Evolutionary conservation across 257 asterid species (phyloP), one percentile per base, ranked within the genome.

Genomic region (Plantago elongata): DNA sequence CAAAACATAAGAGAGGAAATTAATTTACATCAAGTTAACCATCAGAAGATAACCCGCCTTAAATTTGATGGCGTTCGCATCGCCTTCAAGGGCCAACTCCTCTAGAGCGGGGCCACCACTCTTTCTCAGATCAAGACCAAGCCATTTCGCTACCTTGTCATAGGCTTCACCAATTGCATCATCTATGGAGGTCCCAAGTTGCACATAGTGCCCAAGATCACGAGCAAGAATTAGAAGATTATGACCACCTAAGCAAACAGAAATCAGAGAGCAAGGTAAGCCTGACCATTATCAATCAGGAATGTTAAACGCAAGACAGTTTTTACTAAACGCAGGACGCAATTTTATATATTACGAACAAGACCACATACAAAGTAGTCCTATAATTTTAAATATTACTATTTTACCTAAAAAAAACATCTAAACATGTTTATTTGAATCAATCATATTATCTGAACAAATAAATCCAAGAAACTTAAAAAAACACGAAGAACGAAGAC

Each of bases 71-170:
- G 94, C 80, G 9, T 76, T 66, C 30, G 89, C 84, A 70, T 93
- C 85, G 58, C 99, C 99, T 76, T 83, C 95, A 54, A 54, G 85
- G 77, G 99, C 99, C 69, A 93, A 83, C 75, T 89, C 94, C 80
- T 89, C 99, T 37, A 93, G 74, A 65, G 96, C 99, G 9, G 99
- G 97, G 51, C 99, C 99, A n/a, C 99, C 99, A 5, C 99, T 93
- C 82, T 72, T 93, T 61, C 97, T 85, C 84, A 93, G 11, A 76
- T 93, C 96, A 66, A 93, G 99, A 72, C 99, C 97, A 68, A 93
- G 99, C 99, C 97, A 93, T 79, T 89, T 89, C 62, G 97, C 97
- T 16, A 85, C 87, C 78, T 93, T 93, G 75, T 93, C 99, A 66
- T 93, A 93, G 66, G 99, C 96, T 83, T 93, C 99, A 16, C 99